Percentiles rank a stretch among this genome's conserved stretches.
phyloP scores from a whole-genome alignment of 257 asterid species.

The Anisodus tanguticus region DNA sequence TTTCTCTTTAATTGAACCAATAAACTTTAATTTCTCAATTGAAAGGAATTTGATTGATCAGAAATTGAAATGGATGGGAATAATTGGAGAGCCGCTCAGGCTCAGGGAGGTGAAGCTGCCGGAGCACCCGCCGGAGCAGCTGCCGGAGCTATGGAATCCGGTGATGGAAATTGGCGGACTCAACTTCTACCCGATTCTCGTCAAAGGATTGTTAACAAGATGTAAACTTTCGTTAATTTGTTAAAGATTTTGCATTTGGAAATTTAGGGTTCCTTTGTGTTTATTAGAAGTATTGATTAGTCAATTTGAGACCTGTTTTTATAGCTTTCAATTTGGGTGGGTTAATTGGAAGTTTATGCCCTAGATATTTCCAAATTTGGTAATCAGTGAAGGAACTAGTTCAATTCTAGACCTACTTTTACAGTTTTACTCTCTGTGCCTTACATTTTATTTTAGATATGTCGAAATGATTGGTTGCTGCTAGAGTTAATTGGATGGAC shows the following conservation, averaged over 20 bases:
- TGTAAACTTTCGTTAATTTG: constrained; percentile 37
- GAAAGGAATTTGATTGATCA: not conserved
- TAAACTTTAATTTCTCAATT: too few species aligned
- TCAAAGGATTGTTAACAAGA: constrained; percentile 72
- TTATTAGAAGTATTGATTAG: not conserved
- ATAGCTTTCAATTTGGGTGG: not conserved
- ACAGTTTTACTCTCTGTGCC: not conserved
- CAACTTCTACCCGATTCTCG: constrained; percentile 70
- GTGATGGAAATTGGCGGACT: constrained; percentile 63
- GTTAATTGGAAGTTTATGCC: not conserved
- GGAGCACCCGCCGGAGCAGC: constrained; percentile 36
- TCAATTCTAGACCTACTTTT: not conserved
- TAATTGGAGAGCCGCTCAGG: constrained; percentile 65
- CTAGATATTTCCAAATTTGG: not conserved
- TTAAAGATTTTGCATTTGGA: not conserved
- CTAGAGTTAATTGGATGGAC: not conserved
- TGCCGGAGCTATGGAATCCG: constrained; percentile 52
- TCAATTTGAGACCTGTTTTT: not conserved
- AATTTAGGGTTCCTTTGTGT: not conserved
- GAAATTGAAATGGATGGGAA: constrained; percentile 52
- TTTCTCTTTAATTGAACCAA: too few species aligned
- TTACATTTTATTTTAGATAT: not conserved
- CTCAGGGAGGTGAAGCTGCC: constrained; percentile 51
- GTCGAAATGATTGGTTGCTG: not conserved
- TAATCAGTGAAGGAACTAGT: not conserved